Conservation (phyloP, 768 basidiomycete genomes). For the Rhizopogon rudus region DNA sequence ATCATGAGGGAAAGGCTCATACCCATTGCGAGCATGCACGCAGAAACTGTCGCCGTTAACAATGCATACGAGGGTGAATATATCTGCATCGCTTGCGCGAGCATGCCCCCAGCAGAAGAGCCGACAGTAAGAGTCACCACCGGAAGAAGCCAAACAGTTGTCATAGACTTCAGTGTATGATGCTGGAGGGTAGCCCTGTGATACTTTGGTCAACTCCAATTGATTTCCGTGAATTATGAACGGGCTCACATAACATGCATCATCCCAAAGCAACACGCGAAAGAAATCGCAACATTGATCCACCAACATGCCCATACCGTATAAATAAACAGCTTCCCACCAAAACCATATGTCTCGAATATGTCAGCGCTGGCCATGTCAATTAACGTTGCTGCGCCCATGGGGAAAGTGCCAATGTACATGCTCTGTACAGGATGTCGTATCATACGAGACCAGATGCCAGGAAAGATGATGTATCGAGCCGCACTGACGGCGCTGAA, state of each 20-base stretch:
- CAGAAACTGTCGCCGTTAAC: constrained; percentile 47
- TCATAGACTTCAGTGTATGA: constrained; percentile 53
- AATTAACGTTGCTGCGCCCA: constrained; percentile 58
- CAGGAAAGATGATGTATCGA: constrained; percentile 52
- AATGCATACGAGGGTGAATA: constrained; percentile 46
- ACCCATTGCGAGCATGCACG: constrained; percentile 51
- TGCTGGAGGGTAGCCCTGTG: constrained; percentile 53
- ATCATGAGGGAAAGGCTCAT: constrained; percentile 62
- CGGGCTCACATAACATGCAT: constrained; percentile 61
- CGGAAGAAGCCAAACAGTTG: constrained; percentile 68
- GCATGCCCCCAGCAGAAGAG: constrained; percentile 58
- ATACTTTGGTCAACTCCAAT: constrained; percentile 4
- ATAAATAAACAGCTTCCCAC: constrained; percentile 48
- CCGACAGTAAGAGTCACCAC: constrained; percentile 71
- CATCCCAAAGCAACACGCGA: constrained; percentile 55
- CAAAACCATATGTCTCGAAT: constrained; percentile 40
- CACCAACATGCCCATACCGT: constrained; percentile 66
- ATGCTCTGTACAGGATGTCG: constrained; percentile 47
- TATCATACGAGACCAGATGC: constrained; percentile 44
- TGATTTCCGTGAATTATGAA: constrained; percentile 16
- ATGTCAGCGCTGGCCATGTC: constrained; percentile 43
- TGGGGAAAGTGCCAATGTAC: constrained; percentile 46
- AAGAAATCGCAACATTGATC: constrained; percentile 52
- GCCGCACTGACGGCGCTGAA: constrained; percentile 40
- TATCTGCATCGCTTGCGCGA: constrained; percentile 44